A percentile compares a stretch with the other conserved stretches of the same genome.
These are phyloP conservation scores for Ottelia alismoides DNA, from an alignment of 106 monocot genomes.

Conservation along the genomic window DNA sequence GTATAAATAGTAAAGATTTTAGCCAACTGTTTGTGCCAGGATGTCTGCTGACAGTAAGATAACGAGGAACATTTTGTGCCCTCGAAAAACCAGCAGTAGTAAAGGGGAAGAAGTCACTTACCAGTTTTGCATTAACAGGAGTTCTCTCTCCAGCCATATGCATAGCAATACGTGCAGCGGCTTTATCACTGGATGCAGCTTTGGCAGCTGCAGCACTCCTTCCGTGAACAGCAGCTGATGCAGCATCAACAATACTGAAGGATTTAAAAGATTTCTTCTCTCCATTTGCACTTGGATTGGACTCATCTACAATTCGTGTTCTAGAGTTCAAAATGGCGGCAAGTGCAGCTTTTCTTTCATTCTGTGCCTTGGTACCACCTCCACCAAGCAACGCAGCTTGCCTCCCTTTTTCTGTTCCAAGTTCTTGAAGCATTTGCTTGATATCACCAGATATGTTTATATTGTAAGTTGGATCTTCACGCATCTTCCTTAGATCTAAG, in stretches of 20 bases:
- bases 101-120: conserved; percentile 12
- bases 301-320: conserved; percentile 50
- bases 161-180: conserved; percentile 75
- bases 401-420: conserved; percentile 86
- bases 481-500: conserved; percentile 62
- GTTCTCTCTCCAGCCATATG: conserved; percentile 90
- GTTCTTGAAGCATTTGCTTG: conserved; percentile 91
- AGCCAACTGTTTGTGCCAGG: too few species aligned
- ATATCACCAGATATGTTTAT: conserved; percentile 93
- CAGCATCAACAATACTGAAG: conserved; percentile 97
- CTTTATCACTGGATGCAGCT: conserved; percentile 71
- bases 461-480: conserved; percentile 90
- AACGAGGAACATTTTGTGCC: not conserved
- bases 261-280: conserved; percentile 35
- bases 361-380: conserved; percentile 87
- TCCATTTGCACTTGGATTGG: conserved; percentile 32
- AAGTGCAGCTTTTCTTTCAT: conserved; percentile 93
- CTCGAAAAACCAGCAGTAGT: too few species aligned
- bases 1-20: too few species aligned
- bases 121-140: conserved; percentile 90
- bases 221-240: conserved; percentile 90
- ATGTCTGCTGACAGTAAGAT: not conserved
- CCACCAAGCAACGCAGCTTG: conserved; percentile 78
- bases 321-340: conserved; percentile 59
- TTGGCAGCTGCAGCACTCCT: conserved; percentile 92